Percentiles rank a stretch among this genome's conserved stretches.
Conservation (phyloP, 2,329 filamentous ascomycete genomes). For the Plenodomus biglobosus region DNA sequence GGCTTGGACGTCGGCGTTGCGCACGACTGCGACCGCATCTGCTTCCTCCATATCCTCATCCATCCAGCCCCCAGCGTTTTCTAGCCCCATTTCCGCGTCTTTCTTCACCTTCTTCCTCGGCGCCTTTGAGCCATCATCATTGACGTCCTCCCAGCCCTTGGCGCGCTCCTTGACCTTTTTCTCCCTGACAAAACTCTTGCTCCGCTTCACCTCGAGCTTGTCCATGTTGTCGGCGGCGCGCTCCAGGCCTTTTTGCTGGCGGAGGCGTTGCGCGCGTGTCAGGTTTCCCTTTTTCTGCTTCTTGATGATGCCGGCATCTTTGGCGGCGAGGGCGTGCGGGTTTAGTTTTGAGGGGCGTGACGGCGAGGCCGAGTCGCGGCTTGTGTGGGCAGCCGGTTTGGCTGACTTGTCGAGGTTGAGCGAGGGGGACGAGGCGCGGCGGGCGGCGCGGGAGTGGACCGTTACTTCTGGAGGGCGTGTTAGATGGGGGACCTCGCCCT, state of each 20-base stretch:
- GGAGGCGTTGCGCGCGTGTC: conserved; percentile 56
- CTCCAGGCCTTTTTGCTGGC: conserved; percentile 53
- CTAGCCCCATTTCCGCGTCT: conserved; percentile 10
- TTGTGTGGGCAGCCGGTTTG: conserved; percentile 50
- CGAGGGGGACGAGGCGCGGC: conserved; percentile 69
- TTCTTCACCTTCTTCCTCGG: conserved; percentile 16
- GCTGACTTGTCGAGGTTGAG: conserved; percentile 73
- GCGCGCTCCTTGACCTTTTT: conserved; percentile 54
- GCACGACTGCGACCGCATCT: conserved; percentile 3
- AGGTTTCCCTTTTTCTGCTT: conserved; percentile 54
- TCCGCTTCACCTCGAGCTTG: conserved; percentile 58
- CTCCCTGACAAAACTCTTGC: conserved; percentile 53
- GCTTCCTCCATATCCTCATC: conserved; percentile 37
- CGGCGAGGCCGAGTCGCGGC: conserved; percentile 32
- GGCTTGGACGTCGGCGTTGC: conserved; percentile 7
- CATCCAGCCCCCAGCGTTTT: conserved; percentile 24
- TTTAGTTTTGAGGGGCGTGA: conserved; percentile 28
- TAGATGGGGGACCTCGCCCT: conserved; percentile 9
- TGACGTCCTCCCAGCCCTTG: conserved; percentile 45
- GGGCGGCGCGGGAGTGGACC: conserved; percentile 71
- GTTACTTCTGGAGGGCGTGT: conserved; percentile 57
- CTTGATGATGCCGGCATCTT: conserved; percentile 73
- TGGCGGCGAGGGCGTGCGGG: conserved; percentile 65
- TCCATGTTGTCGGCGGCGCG: conserved; percentile 57
- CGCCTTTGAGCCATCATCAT: conserved; percentile 23